Conservation (phyloP, 78 protist species). For the Creolimax fragrantissima region DNA sequence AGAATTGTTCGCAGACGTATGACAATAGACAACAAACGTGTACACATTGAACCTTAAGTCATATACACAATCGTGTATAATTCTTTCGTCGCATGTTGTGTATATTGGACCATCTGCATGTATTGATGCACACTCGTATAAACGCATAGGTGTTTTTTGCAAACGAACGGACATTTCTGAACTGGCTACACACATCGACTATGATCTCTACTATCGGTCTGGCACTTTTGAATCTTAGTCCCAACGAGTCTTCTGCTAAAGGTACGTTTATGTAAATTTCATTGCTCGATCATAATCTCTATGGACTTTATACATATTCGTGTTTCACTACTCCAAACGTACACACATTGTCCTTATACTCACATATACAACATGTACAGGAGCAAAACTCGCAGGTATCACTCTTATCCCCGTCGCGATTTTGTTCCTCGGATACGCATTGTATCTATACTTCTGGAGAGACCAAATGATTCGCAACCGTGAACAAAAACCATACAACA, state of each 20-base stretch:
- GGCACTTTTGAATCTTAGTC: background rate
- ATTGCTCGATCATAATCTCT: too few relatives aligned
- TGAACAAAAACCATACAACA: background rate
- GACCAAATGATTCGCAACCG: background rate
- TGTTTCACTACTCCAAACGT: too few relatives aligned
- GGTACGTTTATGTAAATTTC: too few relatives aligned
- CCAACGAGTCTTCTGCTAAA: background rate
- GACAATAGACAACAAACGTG: too few relatives aligned
- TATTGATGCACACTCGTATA: background rate
- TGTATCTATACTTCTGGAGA: conserved; percentile 9
- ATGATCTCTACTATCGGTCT: conserved; percentile 27
- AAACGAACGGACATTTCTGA: conserved; percentile 19
- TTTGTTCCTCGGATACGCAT: background rate
- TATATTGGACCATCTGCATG: background rate
- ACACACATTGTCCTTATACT: too few relatives aligned
- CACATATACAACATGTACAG: too few relatives aligned
- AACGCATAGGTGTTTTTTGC: background rate
- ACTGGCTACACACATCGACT: conserved; percentile 26
- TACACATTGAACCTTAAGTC: too few relatives aligned
- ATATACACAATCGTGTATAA: too few relatives aligned
- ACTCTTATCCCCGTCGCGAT: conserved; percentile 4
- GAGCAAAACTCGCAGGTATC: background rate
- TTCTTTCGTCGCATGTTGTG: background rate
- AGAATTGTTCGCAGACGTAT: too few relatives aligned
- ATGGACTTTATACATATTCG: too few relatives aligned